Percentiles rank a stretch among this genome's conserved stretches.
Conservation (phyloP, 2,329 filamentous ascomycete species). For the Alternaria sp. region DNA sequence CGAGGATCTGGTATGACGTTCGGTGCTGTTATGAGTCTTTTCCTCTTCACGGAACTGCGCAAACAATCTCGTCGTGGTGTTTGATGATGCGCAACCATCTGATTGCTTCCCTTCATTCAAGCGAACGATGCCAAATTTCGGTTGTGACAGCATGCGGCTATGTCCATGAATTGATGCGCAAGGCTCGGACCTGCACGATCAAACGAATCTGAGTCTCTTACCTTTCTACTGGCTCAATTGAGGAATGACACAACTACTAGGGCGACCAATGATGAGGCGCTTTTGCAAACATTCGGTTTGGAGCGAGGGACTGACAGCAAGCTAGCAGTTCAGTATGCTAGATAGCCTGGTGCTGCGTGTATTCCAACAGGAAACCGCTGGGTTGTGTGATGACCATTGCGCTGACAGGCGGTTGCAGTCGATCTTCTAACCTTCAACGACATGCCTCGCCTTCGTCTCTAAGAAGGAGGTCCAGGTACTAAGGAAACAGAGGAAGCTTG, state of each 20-base stretch:
- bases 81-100: neutral
- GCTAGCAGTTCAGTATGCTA: neutral
- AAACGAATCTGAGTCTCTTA: too few relatives aligned
- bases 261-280: neutral
- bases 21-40: neutral
- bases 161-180: neutral
- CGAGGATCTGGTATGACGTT: neutral
- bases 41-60: neutral
- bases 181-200: too few relatives aligned
- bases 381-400: too few relatives aligned
- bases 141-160: rapidly evolving
- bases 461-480: too few relatives aligned
- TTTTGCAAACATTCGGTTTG: neutral
- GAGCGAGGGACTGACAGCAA: neutral
- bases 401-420: too few relatives aligned
- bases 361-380: too few relatives aligned
- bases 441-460: too few relatives aligned
- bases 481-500: too few relatives aligned
- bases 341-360: too few relatives aligned
- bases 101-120: neutral
- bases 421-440: too few relatives aligned
- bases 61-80: neutral
- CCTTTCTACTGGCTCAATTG: too few relatives aligned
- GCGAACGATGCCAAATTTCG: neutral
- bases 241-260: neutral